Conservation (phyloP, 306 rosid species). For the Prunus fruticosa region DNA sequence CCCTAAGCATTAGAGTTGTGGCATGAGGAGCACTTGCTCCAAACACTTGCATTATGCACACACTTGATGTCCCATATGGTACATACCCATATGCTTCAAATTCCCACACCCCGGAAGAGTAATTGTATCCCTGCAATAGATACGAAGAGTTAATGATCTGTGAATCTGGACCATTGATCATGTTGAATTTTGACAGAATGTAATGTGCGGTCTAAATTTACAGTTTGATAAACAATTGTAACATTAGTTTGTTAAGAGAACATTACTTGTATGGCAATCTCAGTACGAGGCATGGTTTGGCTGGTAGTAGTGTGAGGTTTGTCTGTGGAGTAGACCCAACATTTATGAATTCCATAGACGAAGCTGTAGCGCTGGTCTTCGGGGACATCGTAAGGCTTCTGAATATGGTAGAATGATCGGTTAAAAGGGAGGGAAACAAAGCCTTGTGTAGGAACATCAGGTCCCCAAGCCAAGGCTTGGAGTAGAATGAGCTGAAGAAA, state of each 20-base stretch:
- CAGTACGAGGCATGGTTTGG: constrained; percentile 1
- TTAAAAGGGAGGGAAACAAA: constrained; percentile 19
- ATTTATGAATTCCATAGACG: constrained; percentile 22
- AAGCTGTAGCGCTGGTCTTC: constrained; percentile 22
- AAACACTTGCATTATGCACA: constrained; percentile 49
- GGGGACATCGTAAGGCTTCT: constrained; percentile 25
- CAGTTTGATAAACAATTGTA: no score
- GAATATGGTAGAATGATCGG: constrained; percentile 2
- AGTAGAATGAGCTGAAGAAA: background rate
- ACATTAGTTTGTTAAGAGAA: no score
- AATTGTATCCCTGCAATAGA: constrained; percentile 33
- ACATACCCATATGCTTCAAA: constrained; percentile 52
- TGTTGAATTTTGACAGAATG: no score
- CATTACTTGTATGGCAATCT: constrained; percentile 4
- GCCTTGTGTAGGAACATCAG: constrained; percentile 13
- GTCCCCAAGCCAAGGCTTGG: background rate
- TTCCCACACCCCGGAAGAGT: constrained; percentile 47
- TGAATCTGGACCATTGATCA: no score
- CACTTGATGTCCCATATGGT: constrained; percentile 39
- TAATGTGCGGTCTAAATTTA: no score
- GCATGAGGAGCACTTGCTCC: constrained; percentile 35
- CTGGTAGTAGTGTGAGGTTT: constrained; percentile 29
- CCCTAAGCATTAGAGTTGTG: constrained; percentile 38
- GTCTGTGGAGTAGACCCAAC: constrained; percentile 35
- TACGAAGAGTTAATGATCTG: background rate